Evolutionary conservation across 164 flowering plant species (phyloP).

Genomic region (Cinnamomum chago): DNA sequence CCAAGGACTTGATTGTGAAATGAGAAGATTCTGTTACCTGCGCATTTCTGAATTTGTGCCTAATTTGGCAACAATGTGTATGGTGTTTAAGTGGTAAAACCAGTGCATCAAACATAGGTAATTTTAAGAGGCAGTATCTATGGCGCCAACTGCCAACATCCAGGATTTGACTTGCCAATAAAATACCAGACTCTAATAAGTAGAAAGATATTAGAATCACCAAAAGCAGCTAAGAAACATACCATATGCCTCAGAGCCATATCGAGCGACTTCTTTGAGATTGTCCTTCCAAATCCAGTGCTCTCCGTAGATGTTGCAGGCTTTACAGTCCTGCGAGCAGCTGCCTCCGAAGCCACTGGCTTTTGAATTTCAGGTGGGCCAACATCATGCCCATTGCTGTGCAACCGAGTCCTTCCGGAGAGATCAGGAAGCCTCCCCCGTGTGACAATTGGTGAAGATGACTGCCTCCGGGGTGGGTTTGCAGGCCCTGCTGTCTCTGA

Average conservation of each 20-base stretch:
- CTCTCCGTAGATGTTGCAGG: slow-evolving; percentile 45
- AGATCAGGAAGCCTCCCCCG: slow-evolving; percentile 70
- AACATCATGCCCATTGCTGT: slow-evolving; percentile 43
- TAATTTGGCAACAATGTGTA: too few relatives aligned
- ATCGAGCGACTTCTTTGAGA: slow-evolving; percentile 90
- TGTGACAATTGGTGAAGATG: slow-evolving; percentile 54
- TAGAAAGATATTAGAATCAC: too few relatives aligned
- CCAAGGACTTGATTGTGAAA: too few relatives aligned
- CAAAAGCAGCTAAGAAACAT: slow-evolving; percentile 16
- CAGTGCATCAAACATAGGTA: too few relatives aligned
- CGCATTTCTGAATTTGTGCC: too few relatives aligned
- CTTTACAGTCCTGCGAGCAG: slow-evolving; percentile 45
- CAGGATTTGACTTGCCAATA: background rate
- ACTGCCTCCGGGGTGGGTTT: slow-evolving; percentile 46
- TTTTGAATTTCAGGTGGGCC: slow-evolving; percentile 45
- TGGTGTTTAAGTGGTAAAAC: too few relatives aligned
- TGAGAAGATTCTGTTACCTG: too few relatives aligned
- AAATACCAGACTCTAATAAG: background rate
- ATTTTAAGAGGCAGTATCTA: too few relatives aligned
- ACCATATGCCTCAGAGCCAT: slow-evolving; percentile 98
- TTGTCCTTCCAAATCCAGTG: slow-evolving; percentile 82
- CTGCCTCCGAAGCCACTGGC: slow-evolving; percentile 35
- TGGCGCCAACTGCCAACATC: too few relatives aligned
- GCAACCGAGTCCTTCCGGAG: slow-evolving; percentile 34
- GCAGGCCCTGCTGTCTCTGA: slow-evolving; percentile 35